phyloP scores from a whole-genome alignment of 225 moss, liverwort and hornwort species.

The Bryoerythrophyllum caledonicum region DNA sequence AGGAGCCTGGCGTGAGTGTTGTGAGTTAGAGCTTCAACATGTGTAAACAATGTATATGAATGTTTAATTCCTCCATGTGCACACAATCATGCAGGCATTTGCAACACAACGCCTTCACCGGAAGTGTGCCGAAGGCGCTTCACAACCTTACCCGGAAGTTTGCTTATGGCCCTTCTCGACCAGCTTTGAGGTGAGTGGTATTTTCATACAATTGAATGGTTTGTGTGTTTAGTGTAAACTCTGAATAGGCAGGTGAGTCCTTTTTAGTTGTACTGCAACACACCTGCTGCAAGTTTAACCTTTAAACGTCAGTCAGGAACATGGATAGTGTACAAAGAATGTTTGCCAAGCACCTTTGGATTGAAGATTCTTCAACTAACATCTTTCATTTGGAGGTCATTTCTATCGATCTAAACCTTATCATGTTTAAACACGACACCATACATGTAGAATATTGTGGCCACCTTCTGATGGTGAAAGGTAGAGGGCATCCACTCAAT shows the following conservation, averaged over 20 bases:
- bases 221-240: neutral
- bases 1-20: neutral
- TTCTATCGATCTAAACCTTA: too few species aligned
- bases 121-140: conserved; percentile 32
- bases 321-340: too few species aligned
- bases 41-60: neutral
- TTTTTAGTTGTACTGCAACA: too few species aligned
- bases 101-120: conserved; percentile 34
- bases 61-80: neutral
- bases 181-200: neutral
- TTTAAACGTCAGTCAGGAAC: too few species aligned
- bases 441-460: too few species aligned
- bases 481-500: neutral
- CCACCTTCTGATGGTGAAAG: too few species aligned
- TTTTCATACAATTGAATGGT: neutral
- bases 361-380: too few species aligned
- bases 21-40: too few species aligned
- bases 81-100: conserved; percentile 21
- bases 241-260: neutral
- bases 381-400: too few species aligned
- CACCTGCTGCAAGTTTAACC: neutral
- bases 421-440: too few species aligned
- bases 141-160: neutral
- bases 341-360: too few species aligned
- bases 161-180: neutral